These are phyloP conservation scores for Debaryomycetaceae sp. DNA, from an alignment of 1,139 yeast genomes.

Conservation along the genomic window DNA sequence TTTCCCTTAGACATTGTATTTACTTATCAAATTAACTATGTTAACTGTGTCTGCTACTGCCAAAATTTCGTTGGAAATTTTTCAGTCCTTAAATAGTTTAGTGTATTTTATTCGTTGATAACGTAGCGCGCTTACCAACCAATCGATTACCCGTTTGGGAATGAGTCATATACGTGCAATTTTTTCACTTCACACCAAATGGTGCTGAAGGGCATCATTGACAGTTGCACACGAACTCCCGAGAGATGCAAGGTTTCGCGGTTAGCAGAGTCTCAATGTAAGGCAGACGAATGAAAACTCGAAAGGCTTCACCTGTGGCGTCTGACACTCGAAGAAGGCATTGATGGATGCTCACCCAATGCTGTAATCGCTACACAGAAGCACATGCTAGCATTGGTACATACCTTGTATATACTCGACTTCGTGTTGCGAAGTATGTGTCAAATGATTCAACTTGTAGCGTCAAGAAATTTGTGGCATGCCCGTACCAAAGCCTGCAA, in stretches of 20 bases:
- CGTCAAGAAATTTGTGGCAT: neutral
- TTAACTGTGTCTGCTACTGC: neutral
- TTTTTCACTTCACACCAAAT: neutral
- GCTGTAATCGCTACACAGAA: too few relatives aligned
- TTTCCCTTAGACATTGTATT: conserved; percentile 84
- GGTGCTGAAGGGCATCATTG: neutral
- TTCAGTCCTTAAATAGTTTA: conserved; percentile 19
- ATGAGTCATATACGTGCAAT: conserved; percentile 23
- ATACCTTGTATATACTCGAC: too few relatives aligned
- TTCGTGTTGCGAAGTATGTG: too few relatives aligned
- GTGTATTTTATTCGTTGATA: conserved; percentile 17
- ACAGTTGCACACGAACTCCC: too few relatives aligned
- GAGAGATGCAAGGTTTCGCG: too few relatives aligned
- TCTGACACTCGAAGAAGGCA: too few relatives aligned
- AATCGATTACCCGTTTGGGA: conserved; percentile 33
- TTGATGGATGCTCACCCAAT: too few relatives aligned
- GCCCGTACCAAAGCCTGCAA: neutral
- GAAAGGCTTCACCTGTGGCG: too few relatives aligned
- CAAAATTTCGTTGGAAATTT: conserved; percentile 6
- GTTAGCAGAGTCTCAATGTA: too few relatives aligned
- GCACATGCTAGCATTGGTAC: too few relatives aligned
- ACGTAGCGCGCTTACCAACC: conserved; percentile 36
- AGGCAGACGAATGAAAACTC: too few relatives aligned
- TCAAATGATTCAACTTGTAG: too few relatives aligned
- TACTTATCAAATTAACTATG: neutral